Evolutionary conservation across 805 yeast genomes (phyloP).

Genomic region (Nakazawaea holstii): DNA sequence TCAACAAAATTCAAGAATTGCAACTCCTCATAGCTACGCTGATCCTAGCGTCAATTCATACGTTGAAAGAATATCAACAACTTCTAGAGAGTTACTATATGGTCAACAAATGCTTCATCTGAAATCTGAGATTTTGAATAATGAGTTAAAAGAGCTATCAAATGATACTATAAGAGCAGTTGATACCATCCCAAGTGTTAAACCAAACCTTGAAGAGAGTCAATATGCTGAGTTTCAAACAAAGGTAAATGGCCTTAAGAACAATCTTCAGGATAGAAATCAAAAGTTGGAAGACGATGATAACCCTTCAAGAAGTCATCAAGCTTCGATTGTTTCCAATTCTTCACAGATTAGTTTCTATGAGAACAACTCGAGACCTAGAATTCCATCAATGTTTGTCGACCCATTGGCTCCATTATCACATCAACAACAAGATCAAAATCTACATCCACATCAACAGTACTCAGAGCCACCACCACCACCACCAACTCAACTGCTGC

Average conservation of each 20-base stretch:
- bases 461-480: no score
- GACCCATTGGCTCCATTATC: slow-evolving; percentile 47
- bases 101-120: slow-evolving; percentile 11
- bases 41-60: not conserved
- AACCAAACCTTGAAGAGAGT: slow-evolving; percentile 21
- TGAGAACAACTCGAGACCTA: slow-evolving; percentile 21
- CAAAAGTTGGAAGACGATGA: slow-evolving; percentile 1
- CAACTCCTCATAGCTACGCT: slow-evolving; percentile 1
- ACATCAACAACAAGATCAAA: not conserved
- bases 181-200: slow-evolving; percentile 4
- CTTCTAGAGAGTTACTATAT: slow-evolving; percentile 3
- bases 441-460: no score
- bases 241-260: not conserved
- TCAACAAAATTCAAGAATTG: not conserved
- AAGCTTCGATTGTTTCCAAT: slow-evolving; percentile 6
- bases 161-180: not conserved
- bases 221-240: slow-evolving; percentile 13
- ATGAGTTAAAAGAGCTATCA: not conserved
- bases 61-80: not conserved
- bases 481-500: slow-evolving; percentile 17
- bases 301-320: slow-evolving; percentile 4
- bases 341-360: slow-evolving; percentile 12
- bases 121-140: slow-evolving; percentile 14
- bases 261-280: not conserved
- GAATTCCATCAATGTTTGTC: slow-evolving; percentile 42